phyloP scores from a whole-genome alignment of 129 eudicot genomes.

The Cynara cardunculus region DNA sequence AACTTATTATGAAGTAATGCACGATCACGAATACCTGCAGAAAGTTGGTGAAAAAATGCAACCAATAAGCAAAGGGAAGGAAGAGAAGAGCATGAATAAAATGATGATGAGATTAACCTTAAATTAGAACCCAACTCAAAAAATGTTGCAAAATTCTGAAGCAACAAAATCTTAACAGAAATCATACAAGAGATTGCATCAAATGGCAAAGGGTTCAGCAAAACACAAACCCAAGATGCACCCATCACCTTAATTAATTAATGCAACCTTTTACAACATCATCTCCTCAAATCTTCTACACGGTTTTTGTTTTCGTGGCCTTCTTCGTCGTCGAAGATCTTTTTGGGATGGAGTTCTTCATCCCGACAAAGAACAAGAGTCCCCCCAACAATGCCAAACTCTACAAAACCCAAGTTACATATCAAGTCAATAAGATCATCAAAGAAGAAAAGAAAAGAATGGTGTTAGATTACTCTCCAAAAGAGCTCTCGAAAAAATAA shows the following conservation, averaged over 20 bases:
- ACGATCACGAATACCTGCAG: too few species aligned
- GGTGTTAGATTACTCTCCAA: background rate
- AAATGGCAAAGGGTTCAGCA: constrained; percentile 17
- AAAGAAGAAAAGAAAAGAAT: background rate
- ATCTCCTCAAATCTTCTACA: constrained; percentile 10
- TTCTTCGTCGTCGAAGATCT: constrained; percentile 30
- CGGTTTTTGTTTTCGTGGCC: constrained; percentile 33
- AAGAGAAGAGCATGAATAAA: background rate
- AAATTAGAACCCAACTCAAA: constrained; percentile 26
- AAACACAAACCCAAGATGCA: constrained; percentile 17
- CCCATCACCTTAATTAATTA: constrained; percentile 2
- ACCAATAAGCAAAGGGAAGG: too few species aligned
- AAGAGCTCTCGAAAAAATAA: too few species aligned
- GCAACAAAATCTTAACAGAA: constrained; percentile 17
- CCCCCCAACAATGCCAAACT: constrained; percentile 42
- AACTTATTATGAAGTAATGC: too few species aligned
- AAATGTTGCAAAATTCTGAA: constrained; percentile 26
- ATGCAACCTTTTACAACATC: constrained; percentile 24
- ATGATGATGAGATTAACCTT: constrained; percentile 13
- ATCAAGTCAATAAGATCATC: background rate
- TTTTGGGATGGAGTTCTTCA: constrained; percentile 37
- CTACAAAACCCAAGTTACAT: constrained; percentile 9
- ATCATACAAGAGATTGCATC: constrained; percentile 31
- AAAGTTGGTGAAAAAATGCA: too few species aligned
- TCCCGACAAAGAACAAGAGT: constrained; percentile 35